These are phyloP conservation scores for Candida awuae DNA, from an alignment of 805 yeast genomes.

Conservation along the genomic window DNA sequence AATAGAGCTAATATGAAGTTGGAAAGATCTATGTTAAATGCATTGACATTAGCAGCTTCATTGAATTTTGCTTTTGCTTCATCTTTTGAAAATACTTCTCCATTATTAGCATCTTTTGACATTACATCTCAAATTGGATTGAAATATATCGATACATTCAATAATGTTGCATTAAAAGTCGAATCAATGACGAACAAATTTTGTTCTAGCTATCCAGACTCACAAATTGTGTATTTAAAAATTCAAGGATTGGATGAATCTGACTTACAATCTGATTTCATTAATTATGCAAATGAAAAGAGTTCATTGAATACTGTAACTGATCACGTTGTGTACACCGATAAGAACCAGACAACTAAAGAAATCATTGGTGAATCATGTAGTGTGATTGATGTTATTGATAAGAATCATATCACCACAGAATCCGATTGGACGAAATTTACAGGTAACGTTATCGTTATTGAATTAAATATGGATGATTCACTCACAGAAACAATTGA, in stretches of 20 bases:
- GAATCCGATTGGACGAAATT: too few relatives aligned
- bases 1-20: background rate
- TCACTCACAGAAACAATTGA: constrained; percentile 2
- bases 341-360: background rate
- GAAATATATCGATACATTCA: constrained; percentile 16
- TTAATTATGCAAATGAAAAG: constrained; percentile 7
- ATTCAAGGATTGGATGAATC: constrained; percentile 16
- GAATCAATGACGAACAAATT: constrained; percentile 13
- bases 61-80: constrained; percentile 7
- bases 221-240: constrained; percentile 13
- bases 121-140: constrained; percentile 1
- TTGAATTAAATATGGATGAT: constrained; percentile 6
- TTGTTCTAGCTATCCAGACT: constrained; percentile 12
- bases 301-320: constrained; percentile 9
- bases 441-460: constrained; percentile 2
- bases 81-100: constrained; percentile 29
- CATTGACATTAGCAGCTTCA: constrained; percentile 5
- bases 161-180: constrained; percentile 6
- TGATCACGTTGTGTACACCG: constrained; percentile 23
- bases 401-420: too few relatives aligned
- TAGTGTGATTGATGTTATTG: constrained; percentile 2
- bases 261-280: constrained; percentile 13
- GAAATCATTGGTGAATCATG: background rate
- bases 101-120: constrained; percentile 20
- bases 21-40: background rate